Evolutionary conservation across 2,329 filamentous ascomycete genomes (phyloP).

Genomic region (Phaeosphaeria sp.): DNA sequence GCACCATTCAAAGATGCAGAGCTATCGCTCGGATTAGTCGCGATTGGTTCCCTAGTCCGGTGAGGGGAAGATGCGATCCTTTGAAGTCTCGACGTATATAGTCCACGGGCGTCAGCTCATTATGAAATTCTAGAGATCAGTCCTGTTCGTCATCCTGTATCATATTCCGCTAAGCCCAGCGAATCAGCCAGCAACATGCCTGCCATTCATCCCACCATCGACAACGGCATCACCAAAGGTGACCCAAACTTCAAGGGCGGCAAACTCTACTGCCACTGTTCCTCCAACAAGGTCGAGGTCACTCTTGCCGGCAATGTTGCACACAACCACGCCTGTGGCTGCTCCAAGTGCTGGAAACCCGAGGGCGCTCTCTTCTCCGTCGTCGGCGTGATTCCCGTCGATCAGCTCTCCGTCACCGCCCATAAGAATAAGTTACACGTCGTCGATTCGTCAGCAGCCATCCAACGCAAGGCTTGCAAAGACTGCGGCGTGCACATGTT

Average conservation of each 20-base stretch:
- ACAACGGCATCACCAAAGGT: slow-evolving; percentile 67
- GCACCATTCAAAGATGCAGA: slow-evolving; percentile 9
- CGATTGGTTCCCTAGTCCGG: slow-evolving; percentile 15
- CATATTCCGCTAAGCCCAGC: too few species aligned
- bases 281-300: slow-evolving; percentile 63
- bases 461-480: slow-evolving; percentile 59
- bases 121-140: neutral
- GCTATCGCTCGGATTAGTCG: neutral
- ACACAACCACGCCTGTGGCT: slow-evolving; percentile 75
- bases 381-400: slow-evolving; percentile 66
- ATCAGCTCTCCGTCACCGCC: slow-evolving; percentile 63
- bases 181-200: slow-evolving; percentile 32
- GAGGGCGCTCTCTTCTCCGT: slow-evolving; percentile 68
- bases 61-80: slow-evolving; percentile 8
- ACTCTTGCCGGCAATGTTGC: slow-evolving; percentile 64
- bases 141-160: neutral
- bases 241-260: slow-evolving; percentile 64
- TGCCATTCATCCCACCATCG: slow-evolving; percentile 68
- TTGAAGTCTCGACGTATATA: neutral
- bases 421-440: slow-evolving; percentile 65
- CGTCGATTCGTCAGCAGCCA: slow-evolving; percentile 62
- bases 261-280: slow-evolving; percentile 68
- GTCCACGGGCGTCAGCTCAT: neutral
- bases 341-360: slow-evolving; percentile 77
- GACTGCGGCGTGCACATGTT: slow-evolving; percentile 66